These are phyloP conservation scores for Nigrograna mackinnonii DNA, from an alignment of 2,329 filamentous ascomycete species.

Conservation along the genomic window DNA sequence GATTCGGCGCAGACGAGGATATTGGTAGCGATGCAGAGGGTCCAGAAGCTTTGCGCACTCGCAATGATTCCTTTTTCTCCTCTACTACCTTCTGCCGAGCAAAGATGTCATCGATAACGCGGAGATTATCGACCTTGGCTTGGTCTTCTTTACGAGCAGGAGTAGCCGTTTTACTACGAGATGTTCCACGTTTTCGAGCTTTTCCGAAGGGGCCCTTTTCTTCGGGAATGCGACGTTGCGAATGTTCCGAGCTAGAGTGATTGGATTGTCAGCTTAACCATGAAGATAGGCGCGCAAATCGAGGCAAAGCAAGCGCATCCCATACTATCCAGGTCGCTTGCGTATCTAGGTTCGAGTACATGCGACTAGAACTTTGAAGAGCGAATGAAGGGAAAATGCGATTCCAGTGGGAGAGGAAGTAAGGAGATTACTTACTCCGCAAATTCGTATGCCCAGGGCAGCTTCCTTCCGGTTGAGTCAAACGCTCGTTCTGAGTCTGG, in stretches of 20 bases:
- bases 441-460: slow-evolving; percentile 68
- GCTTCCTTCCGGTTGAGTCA: slow-evolving; percentile 60
- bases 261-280: too few relatives aligned
- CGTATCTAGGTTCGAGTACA: too few relatives aligned
- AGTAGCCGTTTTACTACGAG: slow-evolving; percentile 61
- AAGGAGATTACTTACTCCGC: slow-evolving; percentile 58
- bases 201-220: slow-evolving; percentile 67
- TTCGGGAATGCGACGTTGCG: slow-evolving; percentile 57
- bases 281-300: slow-evolving; percentile 12
- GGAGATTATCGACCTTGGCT: slow-evolving; percentile 47
- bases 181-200: slow-evolving; percentile 48
- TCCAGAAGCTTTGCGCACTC: slow-evolving; percentile 20
- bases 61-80: slow-evolving; percentile 30
- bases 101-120: slow-evolving; percentile 53
- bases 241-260: slow-evolving; percentile 42
- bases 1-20: slow-evolving; percentile 36
- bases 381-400: too few relatives aligned
- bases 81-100: slow-evolving; percentile 34
- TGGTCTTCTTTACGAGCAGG: slow-evolving; percentile 62
- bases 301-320: too few relatives aligned
- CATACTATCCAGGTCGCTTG: too few relatives aligned
- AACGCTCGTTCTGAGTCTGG: slow-evolving; percentile 64
- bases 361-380: too few relatives aligned
- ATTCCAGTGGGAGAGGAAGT: not conserved
- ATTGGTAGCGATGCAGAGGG: slow-evolving; percentile 23